Evolutionary conservation across 768 basidiomycete genomes (phyloP).

Genomic region (Amanita fuliginea): DNA sequence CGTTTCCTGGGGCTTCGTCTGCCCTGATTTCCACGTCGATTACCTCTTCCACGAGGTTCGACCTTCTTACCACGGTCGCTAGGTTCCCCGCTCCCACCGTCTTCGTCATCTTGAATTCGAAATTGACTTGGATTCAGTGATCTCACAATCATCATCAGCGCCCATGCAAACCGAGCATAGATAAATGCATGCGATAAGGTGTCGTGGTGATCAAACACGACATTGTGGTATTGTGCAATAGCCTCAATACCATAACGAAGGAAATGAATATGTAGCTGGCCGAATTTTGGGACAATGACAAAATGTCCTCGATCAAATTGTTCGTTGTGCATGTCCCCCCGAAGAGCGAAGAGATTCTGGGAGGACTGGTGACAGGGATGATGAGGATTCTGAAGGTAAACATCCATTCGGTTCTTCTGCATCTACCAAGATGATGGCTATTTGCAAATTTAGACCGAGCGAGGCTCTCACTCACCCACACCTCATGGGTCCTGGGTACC

Average conservation of each 20-base stretch:
- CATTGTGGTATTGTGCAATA: slow-evolving; percentile 8
- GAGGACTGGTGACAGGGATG: neutral
- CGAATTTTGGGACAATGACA: slow-evolving; percentile 10
- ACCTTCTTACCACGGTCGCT: too few relatives aligned
- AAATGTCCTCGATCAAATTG: slow-evolving; percentile 9
- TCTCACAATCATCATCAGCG: slow-evolving; percentile 7
- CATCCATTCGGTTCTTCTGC: slow-evolving; percentile 7
- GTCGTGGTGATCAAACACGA: slow-evolving; percentile 7
- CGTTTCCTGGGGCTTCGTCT: too few relatives aligned
- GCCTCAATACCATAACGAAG: neutral
- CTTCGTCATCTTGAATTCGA: neutral
- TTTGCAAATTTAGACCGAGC: neutral
- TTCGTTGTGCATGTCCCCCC: slow-evolving; percentile 7
- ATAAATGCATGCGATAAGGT: slow-evolving; percentile 5
- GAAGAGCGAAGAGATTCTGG: slow-evolving; percentile 9
- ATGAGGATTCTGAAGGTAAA: slow-evolving; percentile 3
- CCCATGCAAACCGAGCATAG: slow-evolving; percentile 12
- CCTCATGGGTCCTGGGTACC: neutral
- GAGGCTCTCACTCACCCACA: neutral
- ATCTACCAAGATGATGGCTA: slow-evolving; percentile 5
- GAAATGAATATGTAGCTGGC: slow-evolving; percentile 10
- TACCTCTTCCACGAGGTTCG: too few relatives aligned
- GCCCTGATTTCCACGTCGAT: too few relatives aligned
- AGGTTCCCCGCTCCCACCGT: neutral
- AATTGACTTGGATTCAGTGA: neutral